phyloP scores from a whole-genome alignment of 1,139 yeast species.

The Pichia sp. region DNA sequence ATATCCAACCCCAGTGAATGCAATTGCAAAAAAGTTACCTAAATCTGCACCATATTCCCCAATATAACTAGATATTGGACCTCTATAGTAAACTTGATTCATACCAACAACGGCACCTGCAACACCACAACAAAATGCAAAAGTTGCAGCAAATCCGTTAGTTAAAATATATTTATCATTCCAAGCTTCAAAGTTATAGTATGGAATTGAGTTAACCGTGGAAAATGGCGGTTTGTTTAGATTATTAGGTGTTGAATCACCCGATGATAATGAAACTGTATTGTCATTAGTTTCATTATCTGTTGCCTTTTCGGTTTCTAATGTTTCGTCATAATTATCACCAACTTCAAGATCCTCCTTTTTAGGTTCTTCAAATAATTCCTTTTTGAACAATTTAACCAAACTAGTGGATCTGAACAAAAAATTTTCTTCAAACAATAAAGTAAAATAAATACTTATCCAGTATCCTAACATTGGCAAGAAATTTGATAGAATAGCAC shows the following conservation, averaged over 20 bases:
- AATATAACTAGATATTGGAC: conserved; percentile 56
- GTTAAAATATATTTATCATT: conserved; percentile 55
- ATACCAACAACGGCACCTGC: conserved; percentile 86
- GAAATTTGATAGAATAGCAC: conserved; percentile 76
- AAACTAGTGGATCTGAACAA: conserved; percentile 55
- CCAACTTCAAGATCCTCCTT: neutral
- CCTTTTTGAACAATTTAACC: conserved; percentile 48
- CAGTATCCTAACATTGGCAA: conserved; percentile 94
- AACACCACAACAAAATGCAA: conserved; percentile 76
- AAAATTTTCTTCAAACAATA: conserved; percentile 67
- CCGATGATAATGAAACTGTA: neutral
- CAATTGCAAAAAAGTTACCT: conserved; percentile 79
- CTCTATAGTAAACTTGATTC: conserved; percentile 78
- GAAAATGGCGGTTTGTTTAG: conserved; percentile 17
- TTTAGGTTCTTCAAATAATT: conserved; percentile 31
- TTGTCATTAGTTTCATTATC: neutral
- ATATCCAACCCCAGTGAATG: conserved; percentile 57
- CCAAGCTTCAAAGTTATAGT: conserved; percentile 61
- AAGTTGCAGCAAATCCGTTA: conserved; percentile 67
- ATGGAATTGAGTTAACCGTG: conserved; percentile 21
- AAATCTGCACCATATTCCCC: conserved; percentile 77
- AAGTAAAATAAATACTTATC: conserved; percentile 75
- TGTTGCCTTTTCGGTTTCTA: conserved; percentile 1
- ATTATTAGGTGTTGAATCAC: neutral
- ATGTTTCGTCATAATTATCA: neutral